These are phyloP conservation scores for Achaetomium macrosporum DNA, from an alignment of 2,329 filamentous ascomycete species.

Conservation along the genomic window DNA sequence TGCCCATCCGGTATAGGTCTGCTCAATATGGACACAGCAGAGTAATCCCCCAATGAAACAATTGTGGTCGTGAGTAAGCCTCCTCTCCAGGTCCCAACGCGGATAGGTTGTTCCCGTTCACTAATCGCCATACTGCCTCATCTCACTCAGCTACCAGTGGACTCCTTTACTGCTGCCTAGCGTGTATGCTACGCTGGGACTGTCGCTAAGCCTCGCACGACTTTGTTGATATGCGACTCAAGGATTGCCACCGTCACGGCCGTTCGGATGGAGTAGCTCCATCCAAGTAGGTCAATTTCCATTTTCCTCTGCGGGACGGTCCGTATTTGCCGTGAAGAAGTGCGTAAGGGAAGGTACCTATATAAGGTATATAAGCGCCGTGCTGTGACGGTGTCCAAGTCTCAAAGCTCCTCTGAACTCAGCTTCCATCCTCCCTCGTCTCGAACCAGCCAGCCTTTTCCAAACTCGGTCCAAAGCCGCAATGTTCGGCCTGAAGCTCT, in stretches of 20 bases:
- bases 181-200: background rate
- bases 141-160: background rate
- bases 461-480: background rate
- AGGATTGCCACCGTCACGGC: too few relatives aligned
- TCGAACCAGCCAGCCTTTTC: background rate
- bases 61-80: background rate
- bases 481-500: constrained; percentile 5
- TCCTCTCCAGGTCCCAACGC: background rate
- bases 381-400: background rate
- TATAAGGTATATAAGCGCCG: too few relatives aligned
- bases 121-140: background rate
- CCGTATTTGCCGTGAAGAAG: too few relatives aligned
- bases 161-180: background rate
- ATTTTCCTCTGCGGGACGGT: too few relatives aligned
- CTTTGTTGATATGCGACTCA: too few relatives aligned
- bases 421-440: background rate
- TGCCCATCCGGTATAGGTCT: too few relatives aligned
- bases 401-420: background rate
- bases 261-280: too few relatives aligned
- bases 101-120: background rate
- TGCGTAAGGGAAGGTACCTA: too few relatives aligned
- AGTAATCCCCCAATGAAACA: too few relatives aligned
- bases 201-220: background rate
- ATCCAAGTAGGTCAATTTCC: too few relatives aligned
- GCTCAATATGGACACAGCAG: too few relatives aligned